Evolutionary conservation across 148 eudicot species (phyloP), one percentile per base, ranked within the genome.

Genomic region (Heliamphora exappendiculata): DNA sequence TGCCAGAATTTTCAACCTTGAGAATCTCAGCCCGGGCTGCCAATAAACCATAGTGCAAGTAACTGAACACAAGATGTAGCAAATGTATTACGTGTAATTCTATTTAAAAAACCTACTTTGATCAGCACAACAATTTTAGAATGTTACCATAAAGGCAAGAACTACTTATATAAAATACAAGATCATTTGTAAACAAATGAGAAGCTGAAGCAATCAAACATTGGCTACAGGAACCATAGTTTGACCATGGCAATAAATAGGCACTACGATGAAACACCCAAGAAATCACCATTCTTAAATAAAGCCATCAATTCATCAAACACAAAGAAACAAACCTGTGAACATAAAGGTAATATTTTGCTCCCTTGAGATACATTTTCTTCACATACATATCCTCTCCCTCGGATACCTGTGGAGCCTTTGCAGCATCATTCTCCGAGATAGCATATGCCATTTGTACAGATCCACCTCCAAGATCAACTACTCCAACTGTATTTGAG

Each of bases 401-500:
- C 77, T 78, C 79, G 74, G 90, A 84, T 60, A 86, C 67, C 81
- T 70, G 87, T 60, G 98, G 98, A 75, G 98, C 94, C 75, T 95
- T 93, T 4, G 81, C 93, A 84, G 98, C 99, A 85, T 91, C 98
- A 47, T 80, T 78, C 62, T 87, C 94, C 70, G 98, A 84, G 80
- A 95, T 91, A 41, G 99, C 99, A 91, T 95, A 95, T 47, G 99
- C 99, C 99, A 95, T 95, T 81, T 95, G 99, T 81, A 95, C 99
- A 79, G 99, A 95, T 80, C 99, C 99, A 78, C 99, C 99, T 42
- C 99, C 99, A 83, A 95, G 99, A 84, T 95, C 99, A 86, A 95
- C 96, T 73, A 95, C 99, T 70, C 99, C 99, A 81, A 95, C 99
- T 70, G 99, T 95, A 65, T 73, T 36, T 3, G 91, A 76, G 81